These are phyloP conservation scores for Celoporthe dispersa DNA, from an alignment of 2,329 filamentous ascomycete genomes.

Conservation along the genomic window DNA sequence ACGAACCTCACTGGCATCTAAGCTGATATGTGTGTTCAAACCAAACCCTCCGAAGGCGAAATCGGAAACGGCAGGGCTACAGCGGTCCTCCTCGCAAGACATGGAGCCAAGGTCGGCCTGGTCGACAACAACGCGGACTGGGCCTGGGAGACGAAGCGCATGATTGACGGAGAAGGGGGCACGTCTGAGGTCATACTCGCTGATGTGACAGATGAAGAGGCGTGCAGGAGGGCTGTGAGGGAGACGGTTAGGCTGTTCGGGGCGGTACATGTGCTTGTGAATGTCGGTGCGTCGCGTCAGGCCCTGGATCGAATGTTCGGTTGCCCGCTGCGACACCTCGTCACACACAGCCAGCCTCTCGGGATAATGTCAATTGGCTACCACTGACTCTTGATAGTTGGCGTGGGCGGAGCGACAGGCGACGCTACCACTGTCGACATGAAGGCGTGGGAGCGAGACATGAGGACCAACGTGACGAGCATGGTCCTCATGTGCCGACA, in stretches of 20 bases:
- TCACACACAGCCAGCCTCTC: too few species aligned
- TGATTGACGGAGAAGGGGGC: constrained; percentile 38
- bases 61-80: constrained; percentile 39
- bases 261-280: constrained; percentile 37
- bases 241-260: constrained; percentile 35
- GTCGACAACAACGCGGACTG: constrained; percentile 35
- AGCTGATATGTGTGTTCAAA: not conserved
- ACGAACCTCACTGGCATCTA: not conserved
- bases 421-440: constrained; percentile 38
- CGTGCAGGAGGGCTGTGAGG: constrained; percentile 32
- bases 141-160: constrained; percentile 36
- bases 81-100: constrained; percentile 37
- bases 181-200: constrained; percentile 35
- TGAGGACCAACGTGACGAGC: constrained; percentile 42
- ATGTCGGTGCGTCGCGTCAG: constrained; percentile 32
- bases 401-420: constrained; percentile 40
- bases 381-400: constrained; percentile 33
- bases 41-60: constrained; percentile 29
- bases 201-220: constrained; percentile 35
- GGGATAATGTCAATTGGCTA: not conserved
- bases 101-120: constrained; percentile 36
- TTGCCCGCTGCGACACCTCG: too few species aligned
- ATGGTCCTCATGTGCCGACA: constrained; percentile 42
- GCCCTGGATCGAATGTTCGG: too few species aligned
- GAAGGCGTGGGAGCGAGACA: constrained; percentile 37